Evolutionary conservation across 2,329 filamentous ascomycete genomes (phyloP), one percentile per base, ranked within the genome.

Genomic region (Blumeriella jaapii): DNA sequence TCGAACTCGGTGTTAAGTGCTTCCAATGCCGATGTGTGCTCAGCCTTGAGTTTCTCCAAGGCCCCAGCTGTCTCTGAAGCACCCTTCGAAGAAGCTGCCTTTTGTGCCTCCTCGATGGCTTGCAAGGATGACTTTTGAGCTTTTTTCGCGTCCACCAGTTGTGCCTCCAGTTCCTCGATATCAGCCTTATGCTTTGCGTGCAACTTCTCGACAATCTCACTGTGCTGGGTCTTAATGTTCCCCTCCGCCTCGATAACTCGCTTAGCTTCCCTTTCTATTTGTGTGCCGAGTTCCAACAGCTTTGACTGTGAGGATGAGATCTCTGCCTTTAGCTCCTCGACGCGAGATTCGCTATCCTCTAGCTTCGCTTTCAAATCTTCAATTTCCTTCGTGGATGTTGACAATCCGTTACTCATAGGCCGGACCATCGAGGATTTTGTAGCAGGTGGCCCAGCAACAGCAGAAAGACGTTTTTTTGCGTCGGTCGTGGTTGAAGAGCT

Each of bases 281-380:
- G 64, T 31, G 69, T 64, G 36, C 62, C 65, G 13, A 78, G 61
- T 45, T 71, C 64, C 2, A 63, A 52, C 35, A 78, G 62, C 48
- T 68, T 75, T 32, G 65, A 66, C 49, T 75, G 61, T 1, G 69
- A 72, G 6, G 64, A 57, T 38, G 65, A 58, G 31, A 78, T 65
- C 47, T 78, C 67, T 5, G 62, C 60, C 53, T 71, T 73, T 18
- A 78, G 63, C 9, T 66, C 57, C 35, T 68, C 63, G 7, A 78
- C 68, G 49, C 75, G 69, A 5, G 63, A 55, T 49, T 78, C 71
- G 42, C 70, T 73, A 19, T 70, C 64, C 4, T 63, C 61, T 14
- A 79, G 60, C 56, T 76, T 75, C 6, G 61, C 55, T 59, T 73
- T 78, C 27, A 79, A 61, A 29, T 72, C 67, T 31, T 78, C 73